Evolutionary conservation across 176 grass and related monocot species (phyloP).

Genomic region (Zizania latifolia): DNA sequence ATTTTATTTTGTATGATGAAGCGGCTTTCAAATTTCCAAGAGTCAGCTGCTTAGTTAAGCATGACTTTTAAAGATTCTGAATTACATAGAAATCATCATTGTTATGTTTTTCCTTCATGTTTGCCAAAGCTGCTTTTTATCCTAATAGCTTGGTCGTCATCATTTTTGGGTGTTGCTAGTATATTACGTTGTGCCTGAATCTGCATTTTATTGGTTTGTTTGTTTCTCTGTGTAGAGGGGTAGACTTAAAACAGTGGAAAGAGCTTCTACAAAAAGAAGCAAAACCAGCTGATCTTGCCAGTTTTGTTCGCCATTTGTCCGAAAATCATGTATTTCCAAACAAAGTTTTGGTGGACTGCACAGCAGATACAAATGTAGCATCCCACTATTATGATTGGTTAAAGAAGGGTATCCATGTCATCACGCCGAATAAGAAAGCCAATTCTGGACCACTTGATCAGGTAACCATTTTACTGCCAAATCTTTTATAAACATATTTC

Average conservation of each 20-base stretch:
- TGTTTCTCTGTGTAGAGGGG: conserved; percentile 44
- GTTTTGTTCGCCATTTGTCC: conserved; percentile 68
- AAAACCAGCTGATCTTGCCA: conserved; percentile 59
- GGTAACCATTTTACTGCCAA: conserved; percentile 41
- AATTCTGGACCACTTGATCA: conserved; percentile 93
- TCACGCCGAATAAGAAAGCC: conserved; percentile 96
- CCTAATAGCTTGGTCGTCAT: background rate
- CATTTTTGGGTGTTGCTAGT: background rate
- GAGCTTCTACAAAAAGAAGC: conserved; percentile 48
- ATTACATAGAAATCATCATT: background rate
- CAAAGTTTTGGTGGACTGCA: conserved; percentile 96
- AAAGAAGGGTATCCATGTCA: conserved; percentile 85
- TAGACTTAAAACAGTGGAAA: conserved; percentile 78
- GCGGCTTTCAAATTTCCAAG: background rate
- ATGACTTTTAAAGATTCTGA: background rate
- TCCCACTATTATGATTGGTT: conserved; percentile 89
- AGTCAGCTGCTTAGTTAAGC: background rate
- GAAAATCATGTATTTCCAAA: conserved; percentile 94
- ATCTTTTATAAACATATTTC: conserved; percentile 10
- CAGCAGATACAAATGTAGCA: conserved; percentile 81
- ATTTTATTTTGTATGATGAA: conserved; percentile 9
- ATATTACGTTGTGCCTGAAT: conserved; percentile 13
- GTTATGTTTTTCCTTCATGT: background rate
- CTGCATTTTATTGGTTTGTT: background rate
- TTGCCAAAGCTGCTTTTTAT: background rate